Percentiles rank a stretch among this genome's conserved stretches.
These are phyloP conservation scores for Pichia thaimueangensis DNA, from an alignment of 805 yeast genomes.

Conservation along the genomic window DNA sequence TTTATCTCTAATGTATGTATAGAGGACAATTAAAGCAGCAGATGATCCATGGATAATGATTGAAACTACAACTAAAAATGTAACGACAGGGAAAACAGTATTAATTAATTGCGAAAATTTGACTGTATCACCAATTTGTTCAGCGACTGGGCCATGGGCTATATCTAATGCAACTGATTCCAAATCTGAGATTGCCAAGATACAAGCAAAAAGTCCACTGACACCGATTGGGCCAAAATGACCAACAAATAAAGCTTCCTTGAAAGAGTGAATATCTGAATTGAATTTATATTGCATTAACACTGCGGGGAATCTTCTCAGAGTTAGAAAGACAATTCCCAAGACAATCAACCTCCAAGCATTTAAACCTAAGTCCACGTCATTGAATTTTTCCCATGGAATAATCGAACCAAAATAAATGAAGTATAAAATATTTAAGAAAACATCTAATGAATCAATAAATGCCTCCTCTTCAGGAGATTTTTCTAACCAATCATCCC, in stretches of 20 bases:
- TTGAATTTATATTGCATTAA: constrained; percentile 47
- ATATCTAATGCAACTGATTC: constrained; percentile 29
- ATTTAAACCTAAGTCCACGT: constrained; percentile 36
- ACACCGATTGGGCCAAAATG: constrained; percentile 70
- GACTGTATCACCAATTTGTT: constrained; percentile 18
- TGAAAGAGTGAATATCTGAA: constrained; percentile 53
- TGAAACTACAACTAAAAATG: constrained; percentile 44
- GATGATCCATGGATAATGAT: constrained; percentile 54
- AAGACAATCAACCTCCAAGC: constrained; percentile 45
- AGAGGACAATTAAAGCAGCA: constrained; percentile 52
- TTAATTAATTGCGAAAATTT: constrained; percentile 25
- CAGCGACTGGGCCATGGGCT: constrained; percentile 25
- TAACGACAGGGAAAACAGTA: constrained; percentile 43
- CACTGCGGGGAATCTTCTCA: constrained; percentile 50
- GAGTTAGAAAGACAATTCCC: constrained; percentile 44
- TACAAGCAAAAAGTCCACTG: constrained; percentile 28
- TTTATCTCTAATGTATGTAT: constrained; percentile 29
- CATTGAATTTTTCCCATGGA: constrained; percentile 60
- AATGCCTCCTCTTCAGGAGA: constrained; percentile 52
- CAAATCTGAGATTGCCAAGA: constrained; percentile 25
- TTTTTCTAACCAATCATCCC: constrained; percentile 54
- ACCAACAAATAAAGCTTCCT: constrained; percentile 63
- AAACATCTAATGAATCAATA: constrained; percentile 54
- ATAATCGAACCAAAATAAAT: constrained; percentile 61
- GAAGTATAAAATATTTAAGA: constrained; percentile 57